phyloP scores from a whole-genome alignment of 2,329 filamentous ascomycete genomes.

The Trichophyton verrucosum region DNA sequence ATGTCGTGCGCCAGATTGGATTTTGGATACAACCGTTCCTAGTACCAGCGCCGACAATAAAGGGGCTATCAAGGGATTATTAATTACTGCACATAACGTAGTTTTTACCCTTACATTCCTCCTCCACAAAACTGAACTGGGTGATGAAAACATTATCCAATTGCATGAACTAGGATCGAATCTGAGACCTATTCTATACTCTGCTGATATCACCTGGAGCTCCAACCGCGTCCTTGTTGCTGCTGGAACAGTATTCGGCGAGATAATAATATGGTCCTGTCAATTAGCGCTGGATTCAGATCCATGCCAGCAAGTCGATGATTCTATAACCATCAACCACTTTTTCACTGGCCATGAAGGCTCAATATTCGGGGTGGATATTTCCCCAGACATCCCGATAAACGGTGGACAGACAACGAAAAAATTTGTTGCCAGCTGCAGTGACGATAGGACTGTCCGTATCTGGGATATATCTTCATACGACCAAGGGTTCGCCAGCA shows the following conservation, averaged over 20 bases:
- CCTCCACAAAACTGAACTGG: conserved; percentile 11
- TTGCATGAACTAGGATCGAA: conserved; percentile 35
- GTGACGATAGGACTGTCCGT: conserved; percentile 80
- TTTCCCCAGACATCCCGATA: conserved; percentile 47
- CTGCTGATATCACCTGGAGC: conserved; percentile 59
- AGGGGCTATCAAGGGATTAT: conserved; percentile 36
- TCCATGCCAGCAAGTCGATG: conserved; percentile 12
- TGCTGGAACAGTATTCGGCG: conserved; percentile 86
- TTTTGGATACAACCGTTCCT: conserved; percentile 54
- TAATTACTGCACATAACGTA: conserved; percentile 82
- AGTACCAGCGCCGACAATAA: conserved; percentile 18
- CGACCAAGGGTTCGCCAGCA: conserved; percentile 26
- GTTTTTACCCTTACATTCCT: conserved; percentile 42
- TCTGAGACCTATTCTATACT: conserved; percentile 73
- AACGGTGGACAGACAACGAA: conserved; percentile 28
- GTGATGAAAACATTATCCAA: conserved; percentile 18
- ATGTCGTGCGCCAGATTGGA: conserved; percentile 56
- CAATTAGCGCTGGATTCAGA: conserved; percentile 20
- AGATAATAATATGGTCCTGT: conserved; percentile 81
- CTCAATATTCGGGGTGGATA: conserved; percentile 79
- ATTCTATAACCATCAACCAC: conserved; percentile 37
- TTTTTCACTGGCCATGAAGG: conserved; percentile 66
- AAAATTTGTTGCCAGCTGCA: conserved; percentile 76
- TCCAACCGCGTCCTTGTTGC: conserved; percentile 58
- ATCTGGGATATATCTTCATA: conserved; percentile 68